A percentile compares a stretch with the other conserved stretches of the same genome.
phyloP scores from a whole-genome alignment of 768 basidiomycete species.

The Crassisporium funariophilum region DNA sequence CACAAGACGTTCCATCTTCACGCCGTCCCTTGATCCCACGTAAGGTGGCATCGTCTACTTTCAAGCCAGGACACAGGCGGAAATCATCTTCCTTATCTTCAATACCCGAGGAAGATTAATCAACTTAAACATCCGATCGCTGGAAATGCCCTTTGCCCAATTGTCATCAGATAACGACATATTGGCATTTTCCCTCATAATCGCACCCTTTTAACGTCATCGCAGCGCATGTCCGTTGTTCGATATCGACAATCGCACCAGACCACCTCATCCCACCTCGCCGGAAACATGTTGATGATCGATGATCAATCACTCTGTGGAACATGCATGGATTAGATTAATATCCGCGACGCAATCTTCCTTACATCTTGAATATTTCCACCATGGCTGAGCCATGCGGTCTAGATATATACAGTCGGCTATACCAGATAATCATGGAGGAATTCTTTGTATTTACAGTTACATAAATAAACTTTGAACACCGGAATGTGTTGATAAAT shows the following conservation, averaged over 20 bases:
- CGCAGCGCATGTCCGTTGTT: too few relatives aligned
- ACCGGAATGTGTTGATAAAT: background rate
- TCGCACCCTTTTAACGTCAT: background rate
- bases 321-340: background rate
- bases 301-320: background rate
- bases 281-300: background rate
- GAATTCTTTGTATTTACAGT: background rate
- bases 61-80: conserved; percentile 25
- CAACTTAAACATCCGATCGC: background rate
- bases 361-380: background rate
- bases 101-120: conserved; percentile 32
- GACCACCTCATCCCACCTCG: background rate
- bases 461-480: background rate
- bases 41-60: conserved; percentile 15
- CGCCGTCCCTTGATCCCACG: conserved; percentile 10
- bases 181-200: conserved; percentile 13
- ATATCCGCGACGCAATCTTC: background rate
- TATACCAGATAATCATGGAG: background rate
- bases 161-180: conserved; percentile 10
- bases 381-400: background rate
- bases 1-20: conserved; percentile 12
- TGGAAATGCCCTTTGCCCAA: conserved; percentile 18
- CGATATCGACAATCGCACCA: conserved; percentile 10
- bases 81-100: conserved; percentile 25
- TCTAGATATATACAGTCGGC: too few relatives aligned